Percentiles rank a stretch among this genome's conserved stretches.
phyloP scores from a whole-genome alignment of 805 yeast species.

The Candida nonsorbophila region DNA sequence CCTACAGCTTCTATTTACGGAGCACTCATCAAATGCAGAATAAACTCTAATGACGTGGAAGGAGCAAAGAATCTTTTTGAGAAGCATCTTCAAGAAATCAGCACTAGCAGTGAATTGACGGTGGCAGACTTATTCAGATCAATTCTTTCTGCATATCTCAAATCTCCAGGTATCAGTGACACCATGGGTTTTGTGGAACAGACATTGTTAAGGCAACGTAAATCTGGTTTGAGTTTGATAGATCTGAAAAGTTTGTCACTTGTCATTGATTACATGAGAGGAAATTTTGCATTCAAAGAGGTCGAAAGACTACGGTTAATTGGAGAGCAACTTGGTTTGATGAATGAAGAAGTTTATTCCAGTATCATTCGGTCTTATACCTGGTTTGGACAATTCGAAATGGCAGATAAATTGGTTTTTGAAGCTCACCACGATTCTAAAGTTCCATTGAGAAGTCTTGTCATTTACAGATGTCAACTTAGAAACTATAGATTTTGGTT shows the following conservation, averaged over 20 bases:
- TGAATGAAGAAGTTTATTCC: slow-evolving; percentile 20
- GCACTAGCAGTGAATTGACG: slow-evolving; percentile 11
- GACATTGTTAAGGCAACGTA: slow-evolving; percentile 14
- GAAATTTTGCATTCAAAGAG: slow-evolving; percentile 15
- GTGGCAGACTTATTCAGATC: slow-evolving; percentile 19
- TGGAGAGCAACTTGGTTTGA: slow-evolving; percentile 13
- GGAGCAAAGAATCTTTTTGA: slow-evolving; percentile 24
- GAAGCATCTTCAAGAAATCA: slow-evolving; percentile 13
- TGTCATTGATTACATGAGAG: slow-evolving; percentile 16
- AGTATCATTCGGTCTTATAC: slow-evolving; percentile 24
- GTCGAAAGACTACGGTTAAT: slow-evolving; percentile 12
- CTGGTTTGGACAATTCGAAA: slow-evolving; percentile 21
- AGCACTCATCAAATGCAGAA: slow-evolving; percentile 40
- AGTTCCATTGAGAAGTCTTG: slow-evolving; percentile 24
- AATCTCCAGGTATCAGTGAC: slow-evolving; percentile 17
- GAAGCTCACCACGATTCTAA: slow-evolving; percentile 25
- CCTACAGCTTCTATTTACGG: slow-evolving; percentile 43
- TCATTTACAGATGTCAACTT: slow-evolving; percentile 21
- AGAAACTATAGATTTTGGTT: slow-evolving; percentile 27
- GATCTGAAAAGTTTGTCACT: slow-evolving; percentile 11
- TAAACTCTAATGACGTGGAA: slow-evolving; percentile 28
- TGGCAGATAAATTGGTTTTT: slow-evolving; percentile 25
- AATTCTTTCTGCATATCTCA: slow-evolving; percentile 20
- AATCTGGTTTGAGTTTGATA: slow-evolving; percentile 10
- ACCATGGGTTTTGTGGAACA: slow-evolving; percentile 22